Base-by-base conservation (phyloP, 371 early-diverging fungal species). In the Mortierella sp. region DNA sequence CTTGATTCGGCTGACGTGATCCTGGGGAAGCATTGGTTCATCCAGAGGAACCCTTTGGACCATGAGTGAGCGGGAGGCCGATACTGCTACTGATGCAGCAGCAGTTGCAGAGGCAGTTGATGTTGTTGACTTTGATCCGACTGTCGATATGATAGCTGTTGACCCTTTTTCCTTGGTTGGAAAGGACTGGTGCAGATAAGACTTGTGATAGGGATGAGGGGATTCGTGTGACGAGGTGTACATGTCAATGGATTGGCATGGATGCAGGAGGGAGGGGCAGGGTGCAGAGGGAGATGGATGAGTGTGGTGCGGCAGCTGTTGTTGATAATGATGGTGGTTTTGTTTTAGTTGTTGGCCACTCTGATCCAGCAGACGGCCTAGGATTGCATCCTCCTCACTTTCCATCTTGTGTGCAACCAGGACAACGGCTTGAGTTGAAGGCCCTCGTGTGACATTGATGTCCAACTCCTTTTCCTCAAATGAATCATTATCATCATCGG, bases 121-220 rank as follows among this genome's bases (percentile, higher is more conserved):
- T 28, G 55, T 11, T 55, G 54, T 4, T 49, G 49, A 5, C 24
- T 39, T 18, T 22, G 59, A 58, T 58, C 14, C 22, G 11, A 47
- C 9, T 55, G 45, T 37, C 30, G 61, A 68, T 0, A 20, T 45
- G 32, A 24, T 40, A 40, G 43, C 28, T 26, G 70, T 54, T 72
- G 72, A 65, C 72, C 72, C 72, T 72, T 72, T 71, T 64, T 71
- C 65, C 6, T 62, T 60, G 52, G 28, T 54, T 47, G 45, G 39
- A 37, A n/a, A 51, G 55, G 66, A 62, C 47, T 67, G 67, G 47
- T 57, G 66, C 30, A 66, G 67, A 67, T 45, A 58, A 20, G 68
- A 49, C 60, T 67, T 62, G 28, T 62, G 57, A 54, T 68, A 67
- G 47, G 74, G 64, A 54, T 54, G 54, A 51, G 32, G 52, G 43